phyloP scores from a whole-genome alignment of 2,329 filamentous ascomycete species.

The Aschersonia sp. region DNA sequence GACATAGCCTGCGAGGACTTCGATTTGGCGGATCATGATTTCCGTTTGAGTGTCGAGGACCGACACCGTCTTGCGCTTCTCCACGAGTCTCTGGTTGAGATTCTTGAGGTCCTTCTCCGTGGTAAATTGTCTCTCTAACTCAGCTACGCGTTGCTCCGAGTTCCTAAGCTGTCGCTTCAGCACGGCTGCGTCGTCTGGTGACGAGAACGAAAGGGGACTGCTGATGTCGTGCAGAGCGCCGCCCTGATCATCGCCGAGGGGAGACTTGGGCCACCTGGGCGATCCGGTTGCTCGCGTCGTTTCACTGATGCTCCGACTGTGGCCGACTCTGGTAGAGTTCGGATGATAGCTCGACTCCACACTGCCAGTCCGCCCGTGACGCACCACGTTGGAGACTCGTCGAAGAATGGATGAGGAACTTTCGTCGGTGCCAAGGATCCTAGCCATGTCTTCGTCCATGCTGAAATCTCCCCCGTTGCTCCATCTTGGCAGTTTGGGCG shows the following conservation, averaged over 20 bases:
- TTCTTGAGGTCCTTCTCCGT: conserved; percentile 53
- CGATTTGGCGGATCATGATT: conserved; percentile 84
- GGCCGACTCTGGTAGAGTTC: conserved; percentile 26
- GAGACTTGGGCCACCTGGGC: conserved; percentile 56
- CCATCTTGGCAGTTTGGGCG: conserved; percentile 57
- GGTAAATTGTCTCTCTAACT: conserved; percentile 67
- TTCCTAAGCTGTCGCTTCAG: conserved; percentile 64
- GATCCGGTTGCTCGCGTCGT: conserved; percentile 51
- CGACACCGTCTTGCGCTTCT: conserved; percentile 92
- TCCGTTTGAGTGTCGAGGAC: conserved; percentile 89
- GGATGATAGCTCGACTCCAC: conserved; percentile 37
- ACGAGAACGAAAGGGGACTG: conserved; percentile 53
- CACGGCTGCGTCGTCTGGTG: conserved; percentile 49
- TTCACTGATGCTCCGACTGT: conserved; percentile 50
- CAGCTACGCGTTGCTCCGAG: conserved; percentile 71
- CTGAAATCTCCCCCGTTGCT: conserved; percentile 78
- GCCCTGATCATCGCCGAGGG: conserved; percentile 40
- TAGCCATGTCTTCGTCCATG: conserved; percentile 89
- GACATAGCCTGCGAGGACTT: conserved; percentile 78
- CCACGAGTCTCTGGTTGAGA: conserved; percentile 73
- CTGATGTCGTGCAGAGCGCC: conserved; percentile 42
- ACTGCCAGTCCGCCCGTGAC: conserved; percentile 82
- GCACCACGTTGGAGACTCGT: conserved; percentile 83
- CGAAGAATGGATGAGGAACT: conserved; percentile 67
- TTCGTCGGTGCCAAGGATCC: conserved; percentile 70